Evolutionary conservation across 2,329 filamentous ascomycete species (phyloP), one percentile per base, ranked within the genome.

Genomic region (Hypoxylon sp.): DNA sequence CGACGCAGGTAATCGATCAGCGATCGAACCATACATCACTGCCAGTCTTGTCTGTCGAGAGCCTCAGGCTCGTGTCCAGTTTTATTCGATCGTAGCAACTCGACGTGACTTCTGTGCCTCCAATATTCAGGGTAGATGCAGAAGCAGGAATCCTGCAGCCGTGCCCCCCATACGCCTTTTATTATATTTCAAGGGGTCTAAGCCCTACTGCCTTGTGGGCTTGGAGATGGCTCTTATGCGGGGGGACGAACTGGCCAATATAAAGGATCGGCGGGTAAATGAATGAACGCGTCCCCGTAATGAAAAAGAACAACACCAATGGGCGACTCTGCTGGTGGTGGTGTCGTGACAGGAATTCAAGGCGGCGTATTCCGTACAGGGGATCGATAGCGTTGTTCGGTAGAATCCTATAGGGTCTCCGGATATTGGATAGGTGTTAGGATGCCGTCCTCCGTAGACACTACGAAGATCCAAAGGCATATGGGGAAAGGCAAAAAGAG

Each of bases 21-120:
- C 70, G 67, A n/a, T n/a, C 60, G 49, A 68, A 68, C 57, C 59
- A 56, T 65, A 71, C 70, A 72, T 71, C 52, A 64, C 68, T 70
- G 62, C 52, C n/a, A 26, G 64, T 56, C 52, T 62, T 58, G 56
- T n/a, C n/a, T n/a, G n/a, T n/a, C 43, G n/a, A 60, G 58, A 65
- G 64, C 59, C 56, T 60, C 64, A 37, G 46, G 50, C 50, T 53
- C 51, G 59, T 52, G 46, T 24, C 51, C 37, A 34, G 30, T 32
- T 32, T 39, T 17, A 20, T 59, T 13, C 44, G 37, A 55, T 64
- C 30, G 58, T 62, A 51, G 58, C 24, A 55, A 41, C 44, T 54
- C 43, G 54, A 8, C 20, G 49, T 63, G 24, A 15, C 28, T 15
- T n/a, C n/a, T 53, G 39, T 39, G 39, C 30, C 22, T 53, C 24